Evolutionary conservation across 2,329 filamentous ascomycete genomes (phyloP).

Genomic region (Trichoderma pleuroti): DNA sequence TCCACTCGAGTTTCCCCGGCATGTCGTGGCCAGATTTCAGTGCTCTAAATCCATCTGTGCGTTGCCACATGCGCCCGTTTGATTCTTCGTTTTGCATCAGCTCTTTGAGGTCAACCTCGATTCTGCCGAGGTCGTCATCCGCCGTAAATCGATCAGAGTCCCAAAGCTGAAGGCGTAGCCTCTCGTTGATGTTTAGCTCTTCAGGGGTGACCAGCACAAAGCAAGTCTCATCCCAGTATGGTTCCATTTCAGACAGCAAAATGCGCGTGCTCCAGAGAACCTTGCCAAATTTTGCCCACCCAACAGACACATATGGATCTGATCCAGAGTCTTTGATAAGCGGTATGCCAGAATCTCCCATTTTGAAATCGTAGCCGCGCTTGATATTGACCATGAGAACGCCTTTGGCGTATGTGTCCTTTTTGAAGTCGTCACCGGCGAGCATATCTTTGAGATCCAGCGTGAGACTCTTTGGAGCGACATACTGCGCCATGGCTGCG

Average conservation of each 20-base stretch:
- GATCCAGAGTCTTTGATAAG: constrained; percentile 58
- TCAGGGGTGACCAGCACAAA: constrained; percentile 67
- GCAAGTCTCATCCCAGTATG: constrained; percentile 67
- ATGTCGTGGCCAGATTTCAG: constrained; percentile 63
- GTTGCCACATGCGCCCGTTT: constrained; percentile 58
- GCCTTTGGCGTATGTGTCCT: constrained; percentile 63
- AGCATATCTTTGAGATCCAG: constrained; percentile 75
- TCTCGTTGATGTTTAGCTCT: constrained; percentile 69
- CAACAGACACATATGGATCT: constrained; percentile 68
- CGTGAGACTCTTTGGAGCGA: constrained; percentile 71
- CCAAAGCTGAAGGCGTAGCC: constrained; percentile 68
- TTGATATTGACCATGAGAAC: constrained; percentile 65
- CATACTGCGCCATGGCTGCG: constrained; percentile 70
- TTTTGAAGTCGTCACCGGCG: constrained; percentile 74
- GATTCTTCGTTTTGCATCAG: constrained; percentile 59
- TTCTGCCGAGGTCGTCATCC: constrained; percentile 70
- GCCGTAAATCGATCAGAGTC: constrained; percentile 70
- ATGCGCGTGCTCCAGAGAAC: constrained; percentile 60
- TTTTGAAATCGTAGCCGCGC: constrained; percentile 66
- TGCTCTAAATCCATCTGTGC: constrained; percentile 63
- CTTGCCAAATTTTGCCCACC: constrained; percentile 75
- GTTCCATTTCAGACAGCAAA: constrained; percentile 61
- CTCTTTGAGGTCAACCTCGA: constrained; percentile 64
- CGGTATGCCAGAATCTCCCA: constrained; percentile 62
- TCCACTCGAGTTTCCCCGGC: constrained; percentile 67